phyloP scores from a whole-genome alignment of 805 yeast species.

The Candida golubevii region DNA sequence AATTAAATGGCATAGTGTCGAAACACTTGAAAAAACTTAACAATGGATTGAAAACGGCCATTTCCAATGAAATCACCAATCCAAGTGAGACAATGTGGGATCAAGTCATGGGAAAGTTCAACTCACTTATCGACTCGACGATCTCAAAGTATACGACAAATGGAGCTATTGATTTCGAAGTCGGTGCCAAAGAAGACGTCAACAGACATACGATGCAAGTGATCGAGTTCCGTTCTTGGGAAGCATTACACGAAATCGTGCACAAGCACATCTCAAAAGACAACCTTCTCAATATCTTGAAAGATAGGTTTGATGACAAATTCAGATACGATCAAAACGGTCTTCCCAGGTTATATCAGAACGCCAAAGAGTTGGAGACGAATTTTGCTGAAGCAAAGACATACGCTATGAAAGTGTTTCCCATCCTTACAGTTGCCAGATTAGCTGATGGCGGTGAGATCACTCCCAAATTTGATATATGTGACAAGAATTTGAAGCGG shows the following conservation, averaged over 20 bases:
- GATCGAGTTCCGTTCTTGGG: conserved; percentile 62
- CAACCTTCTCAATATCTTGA: conserved; percentile 57
- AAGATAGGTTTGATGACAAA: conserved; percentile 75
- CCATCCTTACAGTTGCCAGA: conserved; percentile 54
- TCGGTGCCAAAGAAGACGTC: conserved; percentile 50
- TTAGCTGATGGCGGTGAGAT: conserved; percentile 50
- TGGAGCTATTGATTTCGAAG: conserved; percentile 51
- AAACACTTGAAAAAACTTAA: conserved; percentile 46
- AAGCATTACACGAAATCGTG: conserved; percentile 50
- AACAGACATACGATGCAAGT: conserved; percentile 39
- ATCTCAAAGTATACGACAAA: conserved; percentile 17
- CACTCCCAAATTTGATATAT: conserved; percentile 53
- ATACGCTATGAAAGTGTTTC: conserved; percentile 52
- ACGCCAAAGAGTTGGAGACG: conserved; percentile 65
- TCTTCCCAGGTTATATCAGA: conserved; percentile 77
- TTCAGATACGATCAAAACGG: conserved; percentile 83
- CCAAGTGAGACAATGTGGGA: conserved; percentile 40
- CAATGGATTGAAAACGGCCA: conserved; percentile 45
- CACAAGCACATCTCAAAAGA: conserved; percentile 65
- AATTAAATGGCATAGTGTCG: conserved; percentile 28
- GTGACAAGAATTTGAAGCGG: conserved; percentile 21
- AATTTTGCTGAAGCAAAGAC: conserved; percentile 59
- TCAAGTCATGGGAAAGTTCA: conserved; percentile 16
- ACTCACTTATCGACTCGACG: conserved; percentile 49
- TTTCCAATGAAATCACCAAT: conserved; percentile 43